These are phyloP conservation scores for Fusarium irregulare DNA, from an alignment of 2,329 filamentous ascomycete species.

Conservation along the genomic window DNA sequence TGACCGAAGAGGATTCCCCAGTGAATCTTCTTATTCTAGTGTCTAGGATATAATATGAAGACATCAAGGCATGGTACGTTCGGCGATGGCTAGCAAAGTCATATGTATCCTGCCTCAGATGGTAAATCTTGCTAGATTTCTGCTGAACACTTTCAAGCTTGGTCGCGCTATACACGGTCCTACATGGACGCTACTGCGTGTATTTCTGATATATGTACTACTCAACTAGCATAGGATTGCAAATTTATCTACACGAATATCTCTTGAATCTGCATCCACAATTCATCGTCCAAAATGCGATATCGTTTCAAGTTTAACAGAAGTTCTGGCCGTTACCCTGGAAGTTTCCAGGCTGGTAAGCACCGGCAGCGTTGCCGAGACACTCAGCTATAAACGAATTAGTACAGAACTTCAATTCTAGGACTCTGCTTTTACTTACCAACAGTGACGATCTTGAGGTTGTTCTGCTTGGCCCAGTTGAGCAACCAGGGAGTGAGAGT, in stretches of 20 bases:
- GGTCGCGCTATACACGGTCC: background rate
- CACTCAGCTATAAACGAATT: slow-evolving; percentile 17
- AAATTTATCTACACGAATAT: background rate
- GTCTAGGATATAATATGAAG: accelerated
- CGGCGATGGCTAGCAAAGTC: background rate
- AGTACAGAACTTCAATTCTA: background rate
- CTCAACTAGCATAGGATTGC: background rate
- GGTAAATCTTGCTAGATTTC: background rate
- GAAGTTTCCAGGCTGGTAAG: slow-evolving; percentile 29
- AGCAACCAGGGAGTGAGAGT: slow-evolving; percentile 63
- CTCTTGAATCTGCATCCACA: background rate
- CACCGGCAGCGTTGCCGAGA: slow-evolving; percentile 27
- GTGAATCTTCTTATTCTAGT: background rate
- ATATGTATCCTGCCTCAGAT: no score
- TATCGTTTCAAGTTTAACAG: background rate
- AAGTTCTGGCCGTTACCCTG: slow-evolving; percentile 26
- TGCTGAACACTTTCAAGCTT: background rate
- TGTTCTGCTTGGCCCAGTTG: slow-evolving; percentile 62
- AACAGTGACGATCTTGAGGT: slow-evolving; percentile 62
- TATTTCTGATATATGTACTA: background rate
- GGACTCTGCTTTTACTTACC: slow-evolving; percentile 50
- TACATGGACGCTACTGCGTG: background rate
- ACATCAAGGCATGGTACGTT: background rate
- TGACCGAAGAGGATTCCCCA: no score
- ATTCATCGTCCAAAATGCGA: background rate